Evolutionary conservation across 768 basidiomycete genomes (phyloP).

Genomic region (Kwoniella shandongensis): DNA sequence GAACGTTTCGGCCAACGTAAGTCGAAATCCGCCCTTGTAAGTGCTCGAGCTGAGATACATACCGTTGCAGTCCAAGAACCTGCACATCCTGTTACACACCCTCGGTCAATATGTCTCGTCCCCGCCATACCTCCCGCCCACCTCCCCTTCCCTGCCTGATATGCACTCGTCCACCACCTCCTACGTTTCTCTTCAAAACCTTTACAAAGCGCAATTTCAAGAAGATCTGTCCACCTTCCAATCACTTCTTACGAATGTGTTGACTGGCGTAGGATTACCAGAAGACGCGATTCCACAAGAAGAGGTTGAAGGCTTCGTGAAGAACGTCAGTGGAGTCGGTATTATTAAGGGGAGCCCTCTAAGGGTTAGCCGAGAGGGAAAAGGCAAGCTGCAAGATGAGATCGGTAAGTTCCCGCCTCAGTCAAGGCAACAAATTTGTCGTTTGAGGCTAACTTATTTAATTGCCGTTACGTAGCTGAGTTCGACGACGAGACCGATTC

Average conservation of each 20-base stretch:
- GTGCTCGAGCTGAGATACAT: no score
- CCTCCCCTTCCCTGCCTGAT: slow-evolving; percentile 86
- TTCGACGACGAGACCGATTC: slow-evolving; percentile 3
- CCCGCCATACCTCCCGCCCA: slow-evolving; percentile 67
- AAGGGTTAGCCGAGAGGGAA: slow-evolving; percentile 34
- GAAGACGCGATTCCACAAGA: slow-evolving; percentile 44
- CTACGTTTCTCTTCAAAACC: slow-evolving; percentile 78
- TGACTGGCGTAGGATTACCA: slow-evolving; percentile 39
- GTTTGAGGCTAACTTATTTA: background rate
- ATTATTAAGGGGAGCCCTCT: slow-evolving; percentile 52
- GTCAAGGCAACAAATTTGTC: background rate
- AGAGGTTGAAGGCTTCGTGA: slow-evolving; percentile 54
- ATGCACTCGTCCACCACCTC: slow-evolving; percentile 87
- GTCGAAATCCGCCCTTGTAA: slow-evolving; percentile 16
- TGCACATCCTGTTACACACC: slow-evolving; percentile 76
- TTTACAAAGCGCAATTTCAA: slow-evolving; percentile 74
- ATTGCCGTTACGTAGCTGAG: background rate
- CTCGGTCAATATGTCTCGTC: slow-evolving; percentile 63
- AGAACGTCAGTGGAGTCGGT: slow-evolving; percentile 53
- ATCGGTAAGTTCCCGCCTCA: slow-evolving; percentile 43
- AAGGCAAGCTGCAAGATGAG: slow-evolving; percentile 31
- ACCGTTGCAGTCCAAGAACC: slow-evolving; percentile 66
- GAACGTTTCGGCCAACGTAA: slow-evolving; percentile 55
- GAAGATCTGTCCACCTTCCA: slow-evolving; percentile 47
- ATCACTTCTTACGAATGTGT: slow-evolving; percentile 29